A percentile compares a stretch with the other conserved stretches of the same genome.
Evolutionary conservation across 1,139 yeast genomes (phyloP).

Genomic region (Lodderomyces parapsilosis): DNA sequence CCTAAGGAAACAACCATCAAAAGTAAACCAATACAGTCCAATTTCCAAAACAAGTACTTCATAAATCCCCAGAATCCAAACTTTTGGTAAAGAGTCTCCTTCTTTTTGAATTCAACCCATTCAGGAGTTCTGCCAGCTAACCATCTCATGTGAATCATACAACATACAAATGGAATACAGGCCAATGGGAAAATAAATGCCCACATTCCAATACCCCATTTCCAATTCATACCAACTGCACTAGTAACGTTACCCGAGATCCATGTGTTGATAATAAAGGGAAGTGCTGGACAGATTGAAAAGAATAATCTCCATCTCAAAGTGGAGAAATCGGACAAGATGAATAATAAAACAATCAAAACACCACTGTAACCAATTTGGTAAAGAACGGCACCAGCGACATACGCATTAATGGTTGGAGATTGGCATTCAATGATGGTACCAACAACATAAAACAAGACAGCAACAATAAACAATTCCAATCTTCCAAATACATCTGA

Average conservation of each 20-base stretch:
- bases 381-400: constrained; percentile 73
- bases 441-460: constrained; percentile 65
- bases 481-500: constrained; percentile 72
- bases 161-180: constrained; percentile 30
- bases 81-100: constrained; percentile 23
- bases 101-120: constrained; percentile 28
- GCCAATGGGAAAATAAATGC: constrained; percentile 40
- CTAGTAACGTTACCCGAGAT: constrained; percentile 57
- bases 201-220: constrained; percentile 54
- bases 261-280: constrained; percentile 78
- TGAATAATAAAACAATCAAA: constrained; percentile 52
- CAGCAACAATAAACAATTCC: constrained; percentile 51
- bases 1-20: constrained; percentile 32
- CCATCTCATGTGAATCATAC: constrained; percentile 34
- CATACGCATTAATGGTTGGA: constrained; percentile 59
- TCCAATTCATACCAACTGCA: constrained; percentile 23
- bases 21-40: constrained; percentile 35
- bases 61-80: constrained; percentile 22
- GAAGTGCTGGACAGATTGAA: constrained; percentile 64
- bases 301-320: constrained; percentile 69
- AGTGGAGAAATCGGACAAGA: constrained; percentile 64
- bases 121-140: constrained; percentile 34
- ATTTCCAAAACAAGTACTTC: constrained; percentile 32
- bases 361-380: constrained; percentile 72
- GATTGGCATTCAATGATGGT: constrained; percentile 72